Base-by-base conservation (phyloP, 2,329 filamentous ascomycete genomes). In the Calonectria honghensis region DNA sequence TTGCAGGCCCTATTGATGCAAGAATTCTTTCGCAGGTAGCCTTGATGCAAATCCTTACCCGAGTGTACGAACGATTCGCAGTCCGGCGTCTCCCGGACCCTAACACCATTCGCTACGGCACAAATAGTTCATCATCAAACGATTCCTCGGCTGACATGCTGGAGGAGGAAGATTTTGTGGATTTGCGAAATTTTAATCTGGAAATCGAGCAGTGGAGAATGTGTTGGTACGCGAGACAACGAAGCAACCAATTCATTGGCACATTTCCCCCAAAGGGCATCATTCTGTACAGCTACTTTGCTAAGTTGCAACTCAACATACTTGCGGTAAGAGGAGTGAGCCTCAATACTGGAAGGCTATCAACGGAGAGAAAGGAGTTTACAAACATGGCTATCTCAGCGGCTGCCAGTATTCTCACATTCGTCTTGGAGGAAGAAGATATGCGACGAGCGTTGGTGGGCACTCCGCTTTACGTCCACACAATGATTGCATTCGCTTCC, bases 191-290 rank as follows among this genome's bases (percentile, higher is more conserved):
- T 64, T 86, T 86, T 78, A 86, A 86, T 72, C 82, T 86, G 35
- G 83, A 85, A 39, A 85, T 87, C n/a, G 86, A 87, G 39, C 83
- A 85, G 68, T 87, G 85, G 85, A 81, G 85, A 10, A 81, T 85
- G 65, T 79, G 79, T 11, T 86, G 85, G 85, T 76, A 76, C 13
- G 51, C 76, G 9, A 77, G 81, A 11, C 78, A 79, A 70, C 70
- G 68, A 35, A 68, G 70, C 6, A 83, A 80, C 72, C 65, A 41
- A 4, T 82, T 78, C 72, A 83, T 84, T 45, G 81, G 82, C 18
- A 79, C 77, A 4, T 84, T 82, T 76, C 86, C 68, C 85, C 86
- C 3, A 81, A 86, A 3, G 91, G 91, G 82, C 10, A 80, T 82
- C 24, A 72, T 76, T 2, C 65, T 76, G 16, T 74, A 77, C 66